These are phyloP conservation scores for Setaria viridis DNA, from an alignment of 202 grass and related monocot species.

Conservation along the genomic window DNA sequence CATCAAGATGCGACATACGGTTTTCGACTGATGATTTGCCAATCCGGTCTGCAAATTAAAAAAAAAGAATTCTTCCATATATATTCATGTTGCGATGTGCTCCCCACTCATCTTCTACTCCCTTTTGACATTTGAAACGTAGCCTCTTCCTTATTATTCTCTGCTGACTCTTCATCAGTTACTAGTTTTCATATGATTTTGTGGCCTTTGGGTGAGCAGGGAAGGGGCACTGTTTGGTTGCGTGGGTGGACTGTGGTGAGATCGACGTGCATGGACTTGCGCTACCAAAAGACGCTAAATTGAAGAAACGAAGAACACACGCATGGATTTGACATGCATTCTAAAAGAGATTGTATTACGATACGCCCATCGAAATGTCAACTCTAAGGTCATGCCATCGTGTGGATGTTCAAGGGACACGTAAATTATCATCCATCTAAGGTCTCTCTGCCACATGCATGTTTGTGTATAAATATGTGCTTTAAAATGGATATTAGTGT, in stretches of 20 bases:
- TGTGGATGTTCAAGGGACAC: not conserved
- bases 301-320: not conserved
- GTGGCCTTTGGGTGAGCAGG: slow-evolving; percentile 2
- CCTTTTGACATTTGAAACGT: not conserved
- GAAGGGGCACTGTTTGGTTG: slow-evolving; percentile 54
- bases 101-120: not conserved
- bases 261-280: not conserved
- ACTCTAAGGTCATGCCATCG: no score
- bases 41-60: not conserved
- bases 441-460: not conserved
- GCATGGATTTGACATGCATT: no score
- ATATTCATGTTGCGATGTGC: not conserved
- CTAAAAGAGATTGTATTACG: no score
- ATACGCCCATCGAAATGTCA: no score
- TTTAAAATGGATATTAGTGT: not conserved
- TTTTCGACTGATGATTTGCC: no score
- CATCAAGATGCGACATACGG: not conserved
- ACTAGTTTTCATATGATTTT: not conserved
- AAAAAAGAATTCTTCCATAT: not conserved
- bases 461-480: not conserved
- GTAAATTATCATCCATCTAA: not conserved
- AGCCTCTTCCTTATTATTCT: not conserved
- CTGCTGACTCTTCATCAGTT: not conserved
- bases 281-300: not conserved
- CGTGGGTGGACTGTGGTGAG: slow-evolving; percentile 40